A percentile compares a stretch with the other conserved stretches of the same genome.
These are phyloP conservation scores for Tylopilus felleus DNA, from an alignment of 768 basidiomycete genomes.

Conservation along the genomic window DNA sequence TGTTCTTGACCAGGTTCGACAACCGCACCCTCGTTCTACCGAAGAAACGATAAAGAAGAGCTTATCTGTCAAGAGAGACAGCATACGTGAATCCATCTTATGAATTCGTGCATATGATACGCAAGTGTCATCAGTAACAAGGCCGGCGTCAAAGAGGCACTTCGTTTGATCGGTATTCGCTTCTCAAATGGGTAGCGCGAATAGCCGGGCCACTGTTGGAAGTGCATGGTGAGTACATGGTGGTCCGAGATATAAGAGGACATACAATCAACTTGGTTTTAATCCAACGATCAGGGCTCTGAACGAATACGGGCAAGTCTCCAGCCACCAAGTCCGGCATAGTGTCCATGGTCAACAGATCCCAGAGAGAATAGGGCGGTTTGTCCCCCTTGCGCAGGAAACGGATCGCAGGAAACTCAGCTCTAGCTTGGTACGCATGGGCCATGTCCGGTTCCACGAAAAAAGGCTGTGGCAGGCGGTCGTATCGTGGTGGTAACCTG, in stretches of 20 bases:
- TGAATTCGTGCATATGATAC: slow-evolving; percentile 30
- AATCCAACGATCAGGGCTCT: slow-evolving; percentile 28
- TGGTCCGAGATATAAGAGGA: background rate
- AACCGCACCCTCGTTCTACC: slow-evolving; percentile 25
- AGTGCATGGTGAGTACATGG: background rate
- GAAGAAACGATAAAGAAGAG: background rate
- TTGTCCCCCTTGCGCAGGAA: slow-evolving; percentile 29
- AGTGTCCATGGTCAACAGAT: slow-evolving; percentile 20
- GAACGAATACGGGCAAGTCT: slow-evolving; percentile 19
- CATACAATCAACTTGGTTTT: slow-evolving; percentile 37
- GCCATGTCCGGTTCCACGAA: slow-evolving; percentile 12
- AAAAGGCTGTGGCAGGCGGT: slow-evolving; percentile 21
- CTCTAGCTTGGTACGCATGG: slow-evolving; percentile 11
- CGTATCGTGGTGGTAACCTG: slow-evolving; percentile 5
- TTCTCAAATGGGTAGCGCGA: slow-evolving; percentile 35
- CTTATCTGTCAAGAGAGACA: background rate
- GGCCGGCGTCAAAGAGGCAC: slow-evolving; percentile 29
- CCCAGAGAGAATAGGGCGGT: slow-evolving; percentile 28
- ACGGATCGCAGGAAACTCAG: slow-evolving; percentile 26
- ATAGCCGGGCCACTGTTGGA: slow-evolving; percentile 49
- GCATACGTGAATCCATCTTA: slow-evolving; percentile 32
- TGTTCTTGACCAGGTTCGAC: slow-evolving; percentile 37
- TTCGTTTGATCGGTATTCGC: slow-evolving; percentile 35
- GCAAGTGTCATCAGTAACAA: slow-evolving; percentile 32
- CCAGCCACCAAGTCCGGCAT: slow-evolving; percentile 26